These are phyloP conservation scores for Suhomyces kilbournensis DNA, from an alignment of 805 yeast species.

Conservation along the genomic window DNA sequence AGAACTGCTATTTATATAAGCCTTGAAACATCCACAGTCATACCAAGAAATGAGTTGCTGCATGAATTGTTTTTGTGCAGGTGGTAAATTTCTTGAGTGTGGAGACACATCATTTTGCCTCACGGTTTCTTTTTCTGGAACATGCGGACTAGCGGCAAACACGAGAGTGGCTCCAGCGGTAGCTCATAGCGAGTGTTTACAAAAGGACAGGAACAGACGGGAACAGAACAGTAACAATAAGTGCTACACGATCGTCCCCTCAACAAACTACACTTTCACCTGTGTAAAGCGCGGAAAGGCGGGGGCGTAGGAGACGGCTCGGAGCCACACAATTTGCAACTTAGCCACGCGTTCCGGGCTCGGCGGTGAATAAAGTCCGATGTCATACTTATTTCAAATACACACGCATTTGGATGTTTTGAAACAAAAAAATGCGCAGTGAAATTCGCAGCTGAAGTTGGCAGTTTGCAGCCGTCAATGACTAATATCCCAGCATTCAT, in stretches of 20 bases:
- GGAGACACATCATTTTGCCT: conserved; percentile 1
- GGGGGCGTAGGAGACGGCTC: too few species aligned
- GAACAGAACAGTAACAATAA: too few species aligned
- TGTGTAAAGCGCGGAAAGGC: too few species aligned
- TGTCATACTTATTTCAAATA: background rate
- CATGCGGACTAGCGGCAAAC: background rate
- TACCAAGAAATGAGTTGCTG: conserved; percentile 1
- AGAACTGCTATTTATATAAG: background rate
- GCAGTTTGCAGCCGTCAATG: background rate
- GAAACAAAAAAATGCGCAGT: background rate
- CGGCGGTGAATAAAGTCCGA: background rate
- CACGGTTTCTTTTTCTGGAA: conserved; percentile 1
- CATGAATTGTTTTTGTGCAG: background rate
- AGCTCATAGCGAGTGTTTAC: background rate
- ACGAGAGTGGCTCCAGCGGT: background rate
- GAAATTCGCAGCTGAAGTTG: too few species aligned
- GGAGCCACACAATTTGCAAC: background rate
- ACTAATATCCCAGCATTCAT: background rate
- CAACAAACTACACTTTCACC: too few species aligned
- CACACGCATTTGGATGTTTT: background rate
- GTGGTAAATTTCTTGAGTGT: conserved; percentile 1
- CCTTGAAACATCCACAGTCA: background rate
- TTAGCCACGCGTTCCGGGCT: background rate
- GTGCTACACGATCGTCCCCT: too few species aligned
- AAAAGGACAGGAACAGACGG: background rate